Evolutionary conservation across 1,139 yeast genomes (phyloP).

Genomic region (Yamadazyma siamensis): DNA sequence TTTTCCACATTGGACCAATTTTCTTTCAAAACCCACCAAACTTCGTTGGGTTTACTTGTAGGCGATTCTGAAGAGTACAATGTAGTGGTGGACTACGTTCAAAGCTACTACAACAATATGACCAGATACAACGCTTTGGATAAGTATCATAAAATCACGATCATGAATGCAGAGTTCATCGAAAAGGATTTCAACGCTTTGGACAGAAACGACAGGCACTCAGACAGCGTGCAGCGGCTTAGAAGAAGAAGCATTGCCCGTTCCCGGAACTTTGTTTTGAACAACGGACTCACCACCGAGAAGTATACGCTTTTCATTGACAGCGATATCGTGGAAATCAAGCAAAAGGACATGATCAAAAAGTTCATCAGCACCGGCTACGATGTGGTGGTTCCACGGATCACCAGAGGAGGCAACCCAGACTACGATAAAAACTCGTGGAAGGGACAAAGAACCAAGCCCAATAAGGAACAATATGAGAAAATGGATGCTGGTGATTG

Average conservation of each 20-base stretch:
- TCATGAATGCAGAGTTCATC: conserved; percentile 32
- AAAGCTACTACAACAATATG: conserved; percentile 10
- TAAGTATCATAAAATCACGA: conserved; percentile 19
- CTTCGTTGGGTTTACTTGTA: conserved; percentile 29
- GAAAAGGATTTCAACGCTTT: conserved; percentile 20
- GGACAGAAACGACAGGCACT: conserved; percentile 25
- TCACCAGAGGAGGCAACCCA: conserved; percentile 20
- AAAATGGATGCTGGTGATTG: conserved; percentile 29
- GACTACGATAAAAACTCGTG: conserved; percentile 47
- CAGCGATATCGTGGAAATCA: conserved; percentile 35
- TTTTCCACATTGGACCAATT: conserved; percentile 20
- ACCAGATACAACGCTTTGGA: conserved; percentile 1
- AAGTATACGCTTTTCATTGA: conserved; percentile 43
- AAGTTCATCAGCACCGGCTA: conserved; percentile 28
- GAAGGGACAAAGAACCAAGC: conserved; percentile 42
- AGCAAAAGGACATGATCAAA: conserved; percentile 24
- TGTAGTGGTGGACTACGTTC: conserved; percentile 16
- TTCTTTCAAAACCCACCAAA: conserved; percentile 13
- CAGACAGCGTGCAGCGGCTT: conserved; percentile 26
- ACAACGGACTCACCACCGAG: conserved; percentile 25
- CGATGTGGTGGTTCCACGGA: conserved; percentile 43
- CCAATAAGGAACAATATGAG: conserved; percentile 28
- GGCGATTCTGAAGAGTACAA: conserved; percentile 24
- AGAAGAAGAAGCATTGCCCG: conserved; percentile 34
- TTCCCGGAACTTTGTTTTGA: conserved; percentile 33